These are phyloP conservation scores for Gorgonomyces haynaldii DNA, from an alignment of 192 early-diverging fungal species.

Conservation along the genomic window DNA sequence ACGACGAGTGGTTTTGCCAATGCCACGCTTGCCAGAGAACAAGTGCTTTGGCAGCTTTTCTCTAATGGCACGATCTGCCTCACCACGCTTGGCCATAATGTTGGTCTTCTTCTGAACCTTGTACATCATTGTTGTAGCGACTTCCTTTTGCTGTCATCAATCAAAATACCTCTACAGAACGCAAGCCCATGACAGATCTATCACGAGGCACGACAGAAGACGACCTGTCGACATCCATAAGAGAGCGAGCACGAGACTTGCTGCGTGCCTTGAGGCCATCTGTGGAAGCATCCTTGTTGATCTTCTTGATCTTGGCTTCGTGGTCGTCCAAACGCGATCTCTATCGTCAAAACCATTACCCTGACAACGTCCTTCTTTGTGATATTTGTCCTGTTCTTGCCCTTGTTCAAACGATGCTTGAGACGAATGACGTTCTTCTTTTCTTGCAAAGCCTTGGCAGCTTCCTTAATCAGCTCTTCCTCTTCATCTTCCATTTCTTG, in stretches of 20 bases:
- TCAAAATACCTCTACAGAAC: constrained; percentile 30
- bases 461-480: constrained; percentile 61
- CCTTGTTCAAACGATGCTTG: constrained; percentile 61
- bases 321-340: constrained; percentile 24
- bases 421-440: constrained; percentile 75
- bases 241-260: constrained; percentile 19
- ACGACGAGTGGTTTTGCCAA: constrained; percentile 2
- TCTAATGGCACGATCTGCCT: constrained; percentile 85
- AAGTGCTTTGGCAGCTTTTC: constrained; percentile 97
- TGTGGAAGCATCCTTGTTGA: constrained; percentile 10
- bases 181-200: constrained; percentile 66
- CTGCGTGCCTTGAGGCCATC: constrained; percentile 19
- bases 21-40: constrained; percentile 69
- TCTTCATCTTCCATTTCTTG: constrained; percentile 69
- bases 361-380: constrained; percentile 45
- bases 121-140: constrained; percentile 68
- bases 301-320: constrained; percentile 52
- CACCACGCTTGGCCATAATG: constrained; percentile 70
- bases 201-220: constrained; percentile 43
- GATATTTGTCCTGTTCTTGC: constrained; percentile 65
- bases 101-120: constrained; percentile 63
- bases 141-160: constrained; percentile 35
- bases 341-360: constrained; percentile 15
- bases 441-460: constrained; percentile 69
- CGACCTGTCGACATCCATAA: too few species aligned